Percentiles rank a stretch among this genome's conserved stretches.
Evolutionary conservation across 495 filamentous ascomycete genomes (phyloP).

Genomic region (Penicillium atrosanguineum): DNA sequence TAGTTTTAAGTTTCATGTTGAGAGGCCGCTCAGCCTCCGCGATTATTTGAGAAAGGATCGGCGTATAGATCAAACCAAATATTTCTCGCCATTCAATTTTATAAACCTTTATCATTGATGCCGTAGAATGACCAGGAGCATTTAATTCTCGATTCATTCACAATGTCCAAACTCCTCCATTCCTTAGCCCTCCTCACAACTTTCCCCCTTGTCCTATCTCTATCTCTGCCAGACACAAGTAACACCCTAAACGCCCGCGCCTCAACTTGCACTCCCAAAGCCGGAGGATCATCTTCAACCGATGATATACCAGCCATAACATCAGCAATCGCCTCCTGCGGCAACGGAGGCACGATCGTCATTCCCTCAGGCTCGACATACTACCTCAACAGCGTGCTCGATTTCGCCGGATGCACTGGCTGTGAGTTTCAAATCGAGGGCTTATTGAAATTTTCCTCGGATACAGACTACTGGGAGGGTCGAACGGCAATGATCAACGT

Average conservation of each 20-base stretch:
- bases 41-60: background rate
- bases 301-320: conserved; percentile 42
- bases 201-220: background rate
- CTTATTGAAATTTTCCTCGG: conserved; percentile 33
- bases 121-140: background rate
- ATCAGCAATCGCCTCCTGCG: conserved; percentile 35
- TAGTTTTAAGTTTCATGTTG: conserved; percentile 6
- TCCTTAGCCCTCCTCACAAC: conserved; percentile 4
- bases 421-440: conserved; percentile 47
- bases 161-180: background rate
- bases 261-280: conserved; percentile 36
- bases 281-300: conserved; percentile 25
- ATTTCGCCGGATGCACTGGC: conserved; percentile 33
- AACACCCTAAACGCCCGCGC: conserved; percentile 12
- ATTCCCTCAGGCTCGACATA: conserved; percentile 42
- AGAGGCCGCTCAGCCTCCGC: background rate
- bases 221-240: conserved; percentile 1
- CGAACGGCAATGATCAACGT: conserved; percentile 39
- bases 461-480: conserved; percentile 38
- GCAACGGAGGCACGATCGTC: conserved; percentile 41
- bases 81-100: too few species aligned
- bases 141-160: background rate
- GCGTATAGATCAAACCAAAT: background rate
- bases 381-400: conserved; percentile 37
- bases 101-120: too few species aligned